phyloP scores from a whole-genome alignment of 2,329 filamentous ascomycete species.

The Ilyonectria sp. region DNA sequence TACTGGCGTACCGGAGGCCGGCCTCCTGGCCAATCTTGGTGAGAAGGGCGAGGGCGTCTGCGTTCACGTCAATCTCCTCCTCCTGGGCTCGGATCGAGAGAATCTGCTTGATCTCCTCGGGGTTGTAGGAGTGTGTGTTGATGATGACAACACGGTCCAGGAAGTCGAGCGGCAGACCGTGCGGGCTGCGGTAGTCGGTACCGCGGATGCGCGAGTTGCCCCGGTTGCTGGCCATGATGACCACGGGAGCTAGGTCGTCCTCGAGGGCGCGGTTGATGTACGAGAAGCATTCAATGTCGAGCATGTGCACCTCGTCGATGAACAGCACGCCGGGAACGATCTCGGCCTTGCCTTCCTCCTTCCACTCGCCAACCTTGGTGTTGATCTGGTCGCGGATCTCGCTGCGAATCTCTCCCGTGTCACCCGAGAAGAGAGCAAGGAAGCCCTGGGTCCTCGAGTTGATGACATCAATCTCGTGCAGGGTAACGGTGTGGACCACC shows the following conservation, averaged over 20 bases:
- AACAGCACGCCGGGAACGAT: conserved; percentile 98
- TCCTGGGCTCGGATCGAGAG: conserved; percentile 93
- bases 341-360: conserved; percentile 98
- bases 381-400: conserved; percentile 99
- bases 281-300: conserved; percentile 98
- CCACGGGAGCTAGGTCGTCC: conserved; percentile 93
- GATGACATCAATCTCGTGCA: conserved; percentile 99
- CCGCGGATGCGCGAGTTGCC: conserved; percentile 93
- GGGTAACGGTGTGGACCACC: conserved; percentile 94
- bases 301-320: conserved; percentile 99
- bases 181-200: conserved; percentile 92
- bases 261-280: conserved; percentile 98
- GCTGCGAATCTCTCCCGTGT: conserved; percentile 97
- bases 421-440: conserved; percentile 95
- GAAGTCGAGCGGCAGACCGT: conserved; percentile 95
- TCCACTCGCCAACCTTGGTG: conserved; percentile 99
- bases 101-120: conserved; percentile 93
- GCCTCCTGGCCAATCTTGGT: conserved; percentile 97
- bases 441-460: conserved; percentile 99
- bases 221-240: conserved; percentile 99
- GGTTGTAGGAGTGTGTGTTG: conserved; percentile 87
- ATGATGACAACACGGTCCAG: conserved; percentile 97
- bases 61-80: conserved; percentile 92
- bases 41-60: conserved; percentile 91
- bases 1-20: conserved; percentile 95